Evolutionary conservation across 192 early-diverging fungal genomes (phyloP).

Genomic region (Polychytrium aggregatum): DNA sequence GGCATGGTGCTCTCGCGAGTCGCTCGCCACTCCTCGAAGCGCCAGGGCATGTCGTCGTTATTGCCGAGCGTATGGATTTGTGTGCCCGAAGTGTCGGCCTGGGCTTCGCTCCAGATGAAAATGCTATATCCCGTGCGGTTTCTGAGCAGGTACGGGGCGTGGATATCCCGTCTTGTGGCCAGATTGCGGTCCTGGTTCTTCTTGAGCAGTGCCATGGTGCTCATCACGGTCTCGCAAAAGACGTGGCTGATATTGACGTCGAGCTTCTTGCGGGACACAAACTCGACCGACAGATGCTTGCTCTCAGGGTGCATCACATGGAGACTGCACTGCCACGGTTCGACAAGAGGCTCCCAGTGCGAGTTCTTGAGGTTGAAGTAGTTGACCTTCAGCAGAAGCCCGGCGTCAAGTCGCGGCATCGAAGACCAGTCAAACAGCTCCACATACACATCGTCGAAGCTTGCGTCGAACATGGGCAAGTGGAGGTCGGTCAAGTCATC

Average conservation of each 20-base stretch:
- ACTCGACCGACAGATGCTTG: conserved; percentile 33
- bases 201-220: conserved; percentile 5
- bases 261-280: conserved; percentile 59
- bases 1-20: conserved; percentile 59
- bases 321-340: conserved; percentile 69
- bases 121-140: conserved; percentile 89
- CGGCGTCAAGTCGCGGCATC: conserved; percentile 43
- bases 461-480: conserved; percentile 80
- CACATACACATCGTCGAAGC: conserved; percentile 66
- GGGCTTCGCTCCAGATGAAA: conserved; percentile 70
- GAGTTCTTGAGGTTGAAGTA: conserved; percentile 96
- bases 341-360: conserved; percentile 95
- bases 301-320: conserved; percentile 7
- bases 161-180: conserved; percentile 16
- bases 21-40: conserved; percentile 94
- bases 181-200: conserved; percentile 6
- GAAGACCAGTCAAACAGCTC: conserved; percentile 79
- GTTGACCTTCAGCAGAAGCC: conserved; percentile 65
- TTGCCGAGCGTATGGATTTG: conserved; percentile 59
- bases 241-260: conserved; percentile 83
- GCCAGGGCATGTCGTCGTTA: conserved; percentile 72
- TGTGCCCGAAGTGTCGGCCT: conserved; percentile 32
- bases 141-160: conserved; percentile 68
- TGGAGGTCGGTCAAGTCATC: conserved; percentile 82
- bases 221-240: conserved; percentile 31